These are phyloP conservation scores for Mortierella hygrophila DNA, from an alignment of 192 early-diverging fungal genomes.

Conservation along the genomic window DNA sequence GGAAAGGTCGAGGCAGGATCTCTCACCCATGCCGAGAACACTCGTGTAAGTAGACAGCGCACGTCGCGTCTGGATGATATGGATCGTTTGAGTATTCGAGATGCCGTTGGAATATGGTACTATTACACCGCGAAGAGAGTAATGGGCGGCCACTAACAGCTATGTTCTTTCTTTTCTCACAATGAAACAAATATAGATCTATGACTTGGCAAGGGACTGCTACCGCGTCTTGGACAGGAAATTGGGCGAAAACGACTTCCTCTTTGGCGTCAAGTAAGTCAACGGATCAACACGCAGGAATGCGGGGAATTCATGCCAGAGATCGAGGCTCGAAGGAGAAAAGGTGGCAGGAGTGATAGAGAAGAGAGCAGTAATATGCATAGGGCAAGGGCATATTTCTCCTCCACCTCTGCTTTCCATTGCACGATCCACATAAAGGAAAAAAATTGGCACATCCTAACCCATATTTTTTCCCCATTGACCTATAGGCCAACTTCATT, in stretches of 20 bases:
- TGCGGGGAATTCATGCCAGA: neutral
- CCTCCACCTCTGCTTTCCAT: neutral
- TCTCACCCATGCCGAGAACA: constrained; percentile 25
- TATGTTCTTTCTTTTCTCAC: constrained; percentile 36
- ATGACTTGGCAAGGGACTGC: constrained; percentile 73
- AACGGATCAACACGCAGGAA: neutral
- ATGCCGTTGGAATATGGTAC: neutral
- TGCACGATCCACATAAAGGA: neutral
- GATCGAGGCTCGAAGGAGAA: neutral
- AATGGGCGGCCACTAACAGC: neutral
- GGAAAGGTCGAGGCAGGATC: constrained; percentile 40
- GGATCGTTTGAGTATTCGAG: neutral
- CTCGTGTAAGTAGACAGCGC: constrained; percentile 20
- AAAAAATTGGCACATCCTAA: neutral
- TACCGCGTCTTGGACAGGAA: constrained; percentile 77
- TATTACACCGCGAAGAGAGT: neutral
- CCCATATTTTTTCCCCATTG: neutral
- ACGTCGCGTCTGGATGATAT: too few relatives aligned
- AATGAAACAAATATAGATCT: constrained; percentile 68
- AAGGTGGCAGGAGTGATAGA: neutral
- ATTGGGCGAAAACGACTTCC: constrained; percentile 81
- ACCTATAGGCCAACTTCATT: constrained; percentile 73
- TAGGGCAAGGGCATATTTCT: neutral
- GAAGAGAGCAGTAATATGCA: neutral
- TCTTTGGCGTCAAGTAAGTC: constrained; percentile 81